Base-by-base conservation (phyloP, 1,284 basidiomycete genomes). In the Peniophora sp. region DNA sequence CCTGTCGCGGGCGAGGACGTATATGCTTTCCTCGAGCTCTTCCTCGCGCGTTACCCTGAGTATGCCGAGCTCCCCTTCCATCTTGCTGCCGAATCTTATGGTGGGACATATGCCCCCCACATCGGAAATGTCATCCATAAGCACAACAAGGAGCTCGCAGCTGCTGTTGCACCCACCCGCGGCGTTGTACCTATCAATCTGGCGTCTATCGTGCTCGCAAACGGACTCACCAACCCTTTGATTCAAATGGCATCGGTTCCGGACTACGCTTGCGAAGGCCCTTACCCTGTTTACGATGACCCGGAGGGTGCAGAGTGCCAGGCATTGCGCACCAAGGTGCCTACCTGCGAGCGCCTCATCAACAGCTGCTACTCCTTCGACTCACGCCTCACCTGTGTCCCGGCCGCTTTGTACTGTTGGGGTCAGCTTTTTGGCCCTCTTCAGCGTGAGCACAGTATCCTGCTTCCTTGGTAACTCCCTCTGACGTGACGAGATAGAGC, bases 21-120 rank as follows among this genome's bases (percentile, higher is more conserved):
- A 20, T 92, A 92, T 60, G 89, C 89, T 1, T 96, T 97, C 79
- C 74, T 96, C 48, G 75, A 92, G 61, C 78, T 97, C 43, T 97
- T 97, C 79, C 72, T 94, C 54, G 70, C 75, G 55, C 73, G 84
- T 51, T 84, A 78, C 72, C 76, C 79, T 2, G 61, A 90, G 60
- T 92, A 92, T 63, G 74, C 84, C 3, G 71, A 71, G 45, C 69
- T 72, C 11, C 77, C 80, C 0, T 85, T 89, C 71, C 86, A 89
- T 60, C 64, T 89, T 51, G 83, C 83, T 20, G 85, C 83, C 0
- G 85, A 89, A 65, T 85, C 82, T 56, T 88, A 88, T 57, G 86
- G 90, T 41, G 93, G 93, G 8, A 87, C 78, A 0, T 92, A 90
- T 58, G 83, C 80, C 1, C 90, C 89, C 11, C 80, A 91, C 63